Evolutionary conservation across 495 filamentous ascomycete species (phyloP), one percentile per base, ranked within the genome.

Genomic region (Mytilinidion resinicola): DNA sequence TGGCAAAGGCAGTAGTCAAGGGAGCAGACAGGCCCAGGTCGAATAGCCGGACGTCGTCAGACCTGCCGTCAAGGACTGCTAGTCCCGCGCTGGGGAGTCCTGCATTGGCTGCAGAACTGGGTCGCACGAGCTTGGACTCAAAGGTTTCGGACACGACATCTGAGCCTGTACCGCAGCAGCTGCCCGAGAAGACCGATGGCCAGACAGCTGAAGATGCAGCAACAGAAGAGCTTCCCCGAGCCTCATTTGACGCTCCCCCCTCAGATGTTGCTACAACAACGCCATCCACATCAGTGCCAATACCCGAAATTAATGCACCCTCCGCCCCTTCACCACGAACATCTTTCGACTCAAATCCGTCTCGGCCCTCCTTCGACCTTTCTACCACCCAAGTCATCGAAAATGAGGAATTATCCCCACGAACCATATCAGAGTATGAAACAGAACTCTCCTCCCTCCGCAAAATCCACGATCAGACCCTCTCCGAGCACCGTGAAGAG

Each of bases 401-500:
- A 52, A 55, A 19, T 20, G 62, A 56, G 11, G 53, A 37, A 52
- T 68, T 58, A 14, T 53, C 55, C 56, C 35, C 49, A 11, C 54
- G 55, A 35, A 44, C 34, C 14, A 47, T 57, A 25, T 59, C 33
- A 7, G 17, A 41, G 12, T 33, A 65, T 37, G 61, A 67, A 34
- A 51, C 54, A 8, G 62, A 67, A 42, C 56, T 85, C 12, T 70
- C 74, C 42, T 74, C 81, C 14, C 64, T 85, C 41, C 77, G 78
- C 49, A 74, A 77, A 17, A 77, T 85, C n/a, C 72, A 84, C 39
- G 81, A 86, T 51, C 77, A 77, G 21, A 73, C 80, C 3, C 81
- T 88, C 46, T 69, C 76, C 25, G 82, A 85, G 51, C 78, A 86
- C 66, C 88, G 90, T 55, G 87, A 90, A 65, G 91, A 96, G 67